Evolutionary conservation across 2,329 filamentous ascomycete genomes (phyloP), one percentile per base, ranked within the genome.

Genomic region (Penicillium vulpinum): DNA sequence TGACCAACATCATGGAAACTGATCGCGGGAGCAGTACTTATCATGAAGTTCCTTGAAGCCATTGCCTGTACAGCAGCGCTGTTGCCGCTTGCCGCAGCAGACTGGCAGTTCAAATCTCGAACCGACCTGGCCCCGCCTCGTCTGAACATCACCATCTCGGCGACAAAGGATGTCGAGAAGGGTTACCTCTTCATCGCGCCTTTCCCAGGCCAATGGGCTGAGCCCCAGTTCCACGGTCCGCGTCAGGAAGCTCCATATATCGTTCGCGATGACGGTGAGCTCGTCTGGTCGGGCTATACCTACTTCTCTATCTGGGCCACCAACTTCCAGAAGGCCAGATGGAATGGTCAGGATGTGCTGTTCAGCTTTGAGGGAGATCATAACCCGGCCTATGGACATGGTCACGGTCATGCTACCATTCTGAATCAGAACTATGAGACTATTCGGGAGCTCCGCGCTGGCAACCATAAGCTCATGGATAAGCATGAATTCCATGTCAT

Each of bases 401-500:
- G 81, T 0, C 80, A 84, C 57, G 83, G 83, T 1, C 81, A 83
- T 60, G 75, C 78, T 24, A 82, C 79, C 0, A 76, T 85, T 28
- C 54, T 86, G 58, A 75, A 84, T 56, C 74, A 81, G 64, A 75
- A 80, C 45, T 86, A 85, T 61, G 79, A 84, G 67, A 81, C 79
- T 0, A 78, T 85, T 49, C 76, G 77, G 2, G 80, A 83, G 63
- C 71, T 86, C 6, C 76, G 81, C 1, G 82, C 81, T 2, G 70
- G 68, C 0, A 68, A 70, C 22, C 80, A 83, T 62, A 78, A 77
- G 54, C 62, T 82, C n/a, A 74, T 75, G 11, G 78, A 81, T 58
- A 80, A 81, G 67, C 83, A 85, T 57, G 83, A 85, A 67, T 85
- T 85, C 54, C 76, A 80, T 41, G 74, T 85, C 24, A 70, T 83